Base-by-base conservation (phyloP, 1,284 basidiomycete species). In the Trichosporon asahii region DNA sequence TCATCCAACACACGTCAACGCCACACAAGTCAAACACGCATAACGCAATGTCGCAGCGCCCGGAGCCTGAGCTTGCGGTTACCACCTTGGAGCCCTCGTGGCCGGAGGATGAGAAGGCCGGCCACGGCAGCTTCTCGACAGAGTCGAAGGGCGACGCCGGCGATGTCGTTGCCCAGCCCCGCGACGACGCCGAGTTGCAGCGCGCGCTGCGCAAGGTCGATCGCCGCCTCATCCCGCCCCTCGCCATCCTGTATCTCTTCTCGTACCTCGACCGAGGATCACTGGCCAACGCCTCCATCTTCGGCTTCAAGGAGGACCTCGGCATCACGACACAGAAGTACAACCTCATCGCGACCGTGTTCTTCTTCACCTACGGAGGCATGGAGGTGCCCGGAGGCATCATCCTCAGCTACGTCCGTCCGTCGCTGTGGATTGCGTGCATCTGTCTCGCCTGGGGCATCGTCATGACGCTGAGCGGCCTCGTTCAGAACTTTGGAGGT, bases 381-480 rank as follows among this genome's bases (percentile, higher is more conserved):
- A 66, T 73, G 35, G 73, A 74, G 53, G 63, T 74, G 9, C 73
- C 73, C 1, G 66, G 69, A 12, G 64, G 70, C 4, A 70, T 74
- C n/a, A 67, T 73, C 53, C 64, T 71, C n/a, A 66, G 64, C 14
- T 74, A 73, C 46, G 72, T 74, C 8, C 68, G 67, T 12, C 73
- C 73, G 12, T 60, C 35, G 18, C 18, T 69, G 60, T 76, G 76
- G 76, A 72, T 90, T 67, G 87, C 88, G 0, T 12, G 79, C 57
- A 69, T 69, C 57, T 69, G 68, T 55, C 49, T 82, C 7, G 70
- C 78, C 1, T 86, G 85, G 83, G 89, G 89, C 5, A 78, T 86
- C 15, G 86, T 88, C 8, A 89, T 88, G 15, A 89, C 86, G 1
- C 78, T 89, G 67, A 88, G 86, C n/a, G 86, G 86, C 14, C 78